Percentiles rank a stretch among this genome's conserved stretches.
Evolutionary conservation across 441 rosid genomes (phyloP).

Genomic region (Populus tomentosa): DNA sequence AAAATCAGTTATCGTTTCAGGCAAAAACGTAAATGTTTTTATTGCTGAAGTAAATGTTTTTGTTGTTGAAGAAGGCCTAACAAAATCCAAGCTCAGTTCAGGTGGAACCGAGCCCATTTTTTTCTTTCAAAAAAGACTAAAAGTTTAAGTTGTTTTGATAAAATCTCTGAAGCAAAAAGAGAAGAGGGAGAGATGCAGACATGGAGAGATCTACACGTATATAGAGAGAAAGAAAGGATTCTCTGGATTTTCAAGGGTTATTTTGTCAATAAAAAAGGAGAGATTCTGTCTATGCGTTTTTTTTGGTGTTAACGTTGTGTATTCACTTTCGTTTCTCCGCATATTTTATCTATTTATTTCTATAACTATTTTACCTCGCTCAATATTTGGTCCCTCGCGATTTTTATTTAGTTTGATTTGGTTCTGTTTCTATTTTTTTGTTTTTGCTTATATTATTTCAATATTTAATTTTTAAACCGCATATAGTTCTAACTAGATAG

Average conservation of each 20-base stretch:
- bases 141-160: background rate
- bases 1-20: conserved; percentile 55
- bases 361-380: background rate
- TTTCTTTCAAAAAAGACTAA: background rate
- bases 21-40: conserved; percentile 23
- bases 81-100: conserved; percentile 68
- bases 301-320: conserved; percentile 1
- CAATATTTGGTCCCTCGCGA: background rate
- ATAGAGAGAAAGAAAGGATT: background rate
- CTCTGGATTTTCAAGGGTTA: background rate
- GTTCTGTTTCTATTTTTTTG: no score
- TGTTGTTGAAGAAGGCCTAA: conserved; percentile 20
- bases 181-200: conserved; percentile 20
- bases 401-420: no score
- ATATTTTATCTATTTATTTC: conserved; percentile 32
- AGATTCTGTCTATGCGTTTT: conserved; percentile 30
- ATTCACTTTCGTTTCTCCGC: conserved; percentile 56
- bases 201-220: conserved; percentile 36
- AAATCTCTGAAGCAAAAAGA: conserved; percentile 7
- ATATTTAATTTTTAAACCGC: background rate
- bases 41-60: background rate
- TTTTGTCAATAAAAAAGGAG: background rate
- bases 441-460: background rate
- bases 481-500: no score
- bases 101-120: conserved; percentile 53